Base-by-base conservation (phyloP, 2,329 filamentous ascomycete genomes). In the Xylariaceae sp. region DNA sequence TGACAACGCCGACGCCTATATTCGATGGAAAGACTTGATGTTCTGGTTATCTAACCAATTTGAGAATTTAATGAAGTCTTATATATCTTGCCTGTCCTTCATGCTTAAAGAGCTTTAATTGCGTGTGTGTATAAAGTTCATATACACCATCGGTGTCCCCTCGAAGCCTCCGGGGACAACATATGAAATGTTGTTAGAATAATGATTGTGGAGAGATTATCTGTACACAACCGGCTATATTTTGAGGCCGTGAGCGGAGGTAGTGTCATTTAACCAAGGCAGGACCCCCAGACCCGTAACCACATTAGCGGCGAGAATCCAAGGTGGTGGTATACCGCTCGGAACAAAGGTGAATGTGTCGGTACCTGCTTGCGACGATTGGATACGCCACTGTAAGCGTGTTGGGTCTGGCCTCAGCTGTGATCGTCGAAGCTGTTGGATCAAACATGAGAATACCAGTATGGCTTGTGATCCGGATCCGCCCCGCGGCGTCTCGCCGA, bases 161-260 rank as follows among this genome's bases (percentile, higher is more conserved):
- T 69, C 57, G 42, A 77, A 79, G 2, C 64, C 70, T 0, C 58
- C 57, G 0, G 76, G 76, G 1, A 80, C 77, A 2, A 66, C 71
- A 56, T 78, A 80, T 2, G 77, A 78, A 21, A 80, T 70, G 40
- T 80, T 80, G 37, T 79, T 79, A 19, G 74, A 75, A 56, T 70
- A 69, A 48, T 79, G 76, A 48, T 77, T 69, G 42, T 74, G 70
- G 44, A 80, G 64, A 7, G 64, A 65, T 10, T 63, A 62, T 0
- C 74, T 74, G 50, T 79, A 78, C 2, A 67, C 63, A 2, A 74
- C 70, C 1, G 71, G 69, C 56, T 72, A 67, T 43, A 69, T 63
- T 43, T 71, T 66, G 21, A 79, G 52, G 0, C 76, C 77, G 2
- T 70, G 63, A 1, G 76, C 75, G 3, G 66, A 59, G 0, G 79